A percentile compares a stretch with the other conserved stretches of the same genome.
phyloP scores from a whole-genome alignment of 768 basidiomycete genomes.

The Naematelia aurantialba region DNA sequence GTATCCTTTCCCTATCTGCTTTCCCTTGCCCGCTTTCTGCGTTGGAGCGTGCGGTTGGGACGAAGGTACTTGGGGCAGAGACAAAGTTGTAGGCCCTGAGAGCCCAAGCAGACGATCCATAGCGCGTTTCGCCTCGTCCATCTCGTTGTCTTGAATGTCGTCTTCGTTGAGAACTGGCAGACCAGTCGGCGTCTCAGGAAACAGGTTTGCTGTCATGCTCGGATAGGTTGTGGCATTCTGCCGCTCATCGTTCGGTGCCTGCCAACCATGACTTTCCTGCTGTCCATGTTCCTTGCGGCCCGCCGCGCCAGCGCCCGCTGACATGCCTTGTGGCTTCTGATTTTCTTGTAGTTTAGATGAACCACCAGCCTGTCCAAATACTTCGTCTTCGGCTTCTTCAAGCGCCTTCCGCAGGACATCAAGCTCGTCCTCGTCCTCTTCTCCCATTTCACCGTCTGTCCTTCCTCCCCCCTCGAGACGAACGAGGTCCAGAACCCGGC shows the following conservation, averaged over 20 bases:
- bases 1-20: constrained; percentile 14
- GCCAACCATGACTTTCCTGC: no score
- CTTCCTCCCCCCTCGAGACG: constrained; percentile 10
- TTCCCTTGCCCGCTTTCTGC: background rate
- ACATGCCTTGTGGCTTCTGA: no score
- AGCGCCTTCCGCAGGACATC: background rate
- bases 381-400: background rate
- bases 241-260: no score
- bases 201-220: background rate
- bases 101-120: constrained; percentile 32
- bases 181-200: background rate
- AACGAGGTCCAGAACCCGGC: constrained; percentile 14
- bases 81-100: constrained; percentile 8
- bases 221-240: no score
- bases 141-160: constrained; percentile 12
- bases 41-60: background rate
- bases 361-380: no score
- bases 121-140: constrained; percentile 15
- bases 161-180: constrained; percentile 3
- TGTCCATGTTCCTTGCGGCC: no score
- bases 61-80: background rate
- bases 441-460: background rate
- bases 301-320: no score
- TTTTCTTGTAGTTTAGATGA: background rate
- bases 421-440: background rate